Percentiles rank a stretch among this genome's conserved stretches.
These are phyloP conservation scores for Elsinoe necatrix DNA, from an alignment of 2,329 filamentous ascomycete species.

Conservation along the genomic window DNA sequence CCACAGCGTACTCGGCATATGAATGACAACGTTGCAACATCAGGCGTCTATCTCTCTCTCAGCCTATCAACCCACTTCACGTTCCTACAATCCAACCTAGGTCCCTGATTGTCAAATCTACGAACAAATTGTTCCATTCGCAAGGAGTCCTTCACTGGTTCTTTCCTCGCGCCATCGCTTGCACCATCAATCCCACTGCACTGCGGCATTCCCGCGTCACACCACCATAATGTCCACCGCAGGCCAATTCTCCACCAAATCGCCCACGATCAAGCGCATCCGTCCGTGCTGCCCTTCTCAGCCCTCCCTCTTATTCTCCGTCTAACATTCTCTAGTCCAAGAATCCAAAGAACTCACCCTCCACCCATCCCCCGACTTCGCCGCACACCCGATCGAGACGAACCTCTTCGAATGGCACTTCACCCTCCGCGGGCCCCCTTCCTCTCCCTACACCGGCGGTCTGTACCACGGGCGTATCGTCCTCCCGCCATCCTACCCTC, in stretches of 20 bases:
- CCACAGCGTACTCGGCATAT: neutral
- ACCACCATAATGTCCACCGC: slow-evolving; percentile 3
- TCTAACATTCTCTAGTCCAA: slow-evolving; percentile 51
- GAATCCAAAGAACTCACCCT: slow-evolving; percentile 81
- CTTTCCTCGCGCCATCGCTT: neutral
- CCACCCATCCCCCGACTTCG: slow-evolving; percentile 75
- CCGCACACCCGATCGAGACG: slow-evolving; percentile 72
- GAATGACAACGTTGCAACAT: slow-evolving; percentile 9
- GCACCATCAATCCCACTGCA: neutral
- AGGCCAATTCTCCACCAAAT: slow-evolving; percentile 57
- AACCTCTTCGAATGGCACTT: slow-evolving; percentile 99
- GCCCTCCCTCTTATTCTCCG: slow-evolving; percentile 7
- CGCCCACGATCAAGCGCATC: slow-evolving; percentile 77
- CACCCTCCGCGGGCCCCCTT: slow-evolving; percentile 81
- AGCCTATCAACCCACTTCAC: neutral
- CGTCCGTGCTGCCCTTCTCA: slow-evolving; percentile 41
- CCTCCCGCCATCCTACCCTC: slow-evolving; percentile 79
- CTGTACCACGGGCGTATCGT: slow-evolving; percentile 95
- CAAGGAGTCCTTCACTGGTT: slow-evolving; percentile 1
- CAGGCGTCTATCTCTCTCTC: neutral
- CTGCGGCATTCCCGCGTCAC: neutral
- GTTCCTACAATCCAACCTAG: neutral
- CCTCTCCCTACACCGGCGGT: slow-evolving; percentile 68
- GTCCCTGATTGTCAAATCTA: neutral
- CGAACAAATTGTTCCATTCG: neutral